A percentile compares a stretch with the other conserved stretches of the same genome.
These are phyloP conservation scores for Ustilago esculenta DNA, from an alignment of 1,284 basidiomycete genomes.

Conservation along the genomic window DNA sequence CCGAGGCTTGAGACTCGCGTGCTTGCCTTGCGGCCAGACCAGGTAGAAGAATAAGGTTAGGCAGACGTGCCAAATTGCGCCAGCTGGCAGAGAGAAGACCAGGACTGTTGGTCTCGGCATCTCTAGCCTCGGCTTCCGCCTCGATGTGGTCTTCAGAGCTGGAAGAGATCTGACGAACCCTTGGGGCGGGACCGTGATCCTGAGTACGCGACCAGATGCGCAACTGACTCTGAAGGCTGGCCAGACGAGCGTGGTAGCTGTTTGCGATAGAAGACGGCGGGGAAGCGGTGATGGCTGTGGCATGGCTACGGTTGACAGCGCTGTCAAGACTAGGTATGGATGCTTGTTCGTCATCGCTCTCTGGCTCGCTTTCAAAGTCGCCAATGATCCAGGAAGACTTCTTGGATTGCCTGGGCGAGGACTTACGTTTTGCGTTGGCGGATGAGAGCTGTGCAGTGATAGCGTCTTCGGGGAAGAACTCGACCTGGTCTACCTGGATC, in stretches of 20 bases:
- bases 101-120: slow-evolving; percentile 8
- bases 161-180: slow-evolving; percentile 26
- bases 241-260: slow-evolving; percentile 44
- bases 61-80: slow-evolving; percentile 43
- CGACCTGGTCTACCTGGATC: slow-evolving; percentile 39
- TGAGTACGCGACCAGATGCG: slow-evolving; percentile 38
- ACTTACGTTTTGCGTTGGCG: slow-evolving; percentile 11
- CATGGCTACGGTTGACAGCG: slow-evolving; percentile 1
- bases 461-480: slow-evolving; percentile 34
- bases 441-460: slow-evolving; percentile 22
- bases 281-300: slow-evolving; percentile 16
- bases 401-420: slow-evolving; percentile 26
- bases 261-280: slow-evolving; percentile 9
- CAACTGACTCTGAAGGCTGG: slow-evolving; percentile 39
- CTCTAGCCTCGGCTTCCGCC: slow-evolving; percentile 11
- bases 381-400: slow-evolving; percentile 48
- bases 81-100: slow-evolving; percentile 45
- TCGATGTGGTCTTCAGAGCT: slow-evolving; percentile 26
- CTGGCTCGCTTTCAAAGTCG: slow-evolving; percentile 43
- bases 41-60: slow-evolving; percentile 45
- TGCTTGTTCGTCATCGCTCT: slow-evolving; percentile 26
- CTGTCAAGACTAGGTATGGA: background rate
- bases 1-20: slow-evolving; percentile 17
- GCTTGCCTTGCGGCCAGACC: slow-evolving; percentile 43
- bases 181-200: background rate